These are phyloP conservation scores for Pythium rishiriense DNA, from an alignment of 352 stramenopile species.

Conservation along the genomic window DNA sequence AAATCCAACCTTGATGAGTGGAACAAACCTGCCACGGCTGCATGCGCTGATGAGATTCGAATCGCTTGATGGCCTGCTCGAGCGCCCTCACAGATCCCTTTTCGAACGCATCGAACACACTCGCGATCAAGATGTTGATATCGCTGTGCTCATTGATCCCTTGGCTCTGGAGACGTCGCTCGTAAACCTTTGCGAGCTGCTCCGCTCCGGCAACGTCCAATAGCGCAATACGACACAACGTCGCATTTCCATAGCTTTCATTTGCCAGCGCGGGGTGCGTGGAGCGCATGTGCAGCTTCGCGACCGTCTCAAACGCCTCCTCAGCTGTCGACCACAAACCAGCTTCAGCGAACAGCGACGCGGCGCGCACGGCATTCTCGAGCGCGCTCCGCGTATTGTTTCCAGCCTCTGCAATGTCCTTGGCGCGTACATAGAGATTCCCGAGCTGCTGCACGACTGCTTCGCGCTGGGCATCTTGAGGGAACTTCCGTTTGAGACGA, in stretches of 20 bases:
- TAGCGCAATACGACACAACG: constrained; percentile 59
- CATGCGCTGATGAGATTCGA: constrained; percentile 44
- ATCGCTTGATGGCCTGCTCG: constrained; percentile 40
- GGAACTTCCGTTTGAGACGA: constrained; percentile 64
- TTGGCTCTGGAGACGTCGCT: constrained; percentile 1
- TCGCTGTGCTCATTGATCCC: constrained; percentile 31
- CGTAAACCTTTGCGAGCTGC: constrained; percentile 39
- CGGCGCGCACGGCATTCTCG: constrained; percentile 54
- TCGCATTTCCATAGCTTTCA: constrained; percentile 58
- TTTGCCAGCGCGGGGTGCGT: constrained; percentile 40
- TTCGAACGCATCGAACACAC: constrained; percentile 45
- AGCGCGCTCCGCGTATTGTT: constrained; percentile 46
- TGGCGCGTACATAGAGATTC: constrained; percentile 51
- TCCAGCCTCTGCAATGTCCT: constrained; percentile 54
- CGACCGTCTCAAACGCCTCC: constrained; percentile 54
- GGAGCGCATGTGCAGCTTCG: constrained; percentile 45
- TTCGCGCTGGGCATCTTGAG: constrained; percentile 29
- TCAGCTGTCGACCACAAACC: constrained; percentile 54
- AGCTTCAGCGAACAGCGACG: constrained; percentile 51
- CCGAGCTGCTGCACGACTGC: constrained; percentile 19
- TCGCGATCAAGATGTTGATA: constrained; percentile 54
- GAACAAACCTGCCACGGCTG: constrained; percentile 64
- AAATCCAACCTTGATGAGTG: too few relatives aligned
- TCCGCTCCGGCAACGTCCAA: constrained; percentile 59
- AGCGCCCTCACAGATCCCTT: constrained; percentile 15